Base-by-base conservation (phyloP, 768 basidiomycete genomes). In the Daedalea quercina region DNA sequence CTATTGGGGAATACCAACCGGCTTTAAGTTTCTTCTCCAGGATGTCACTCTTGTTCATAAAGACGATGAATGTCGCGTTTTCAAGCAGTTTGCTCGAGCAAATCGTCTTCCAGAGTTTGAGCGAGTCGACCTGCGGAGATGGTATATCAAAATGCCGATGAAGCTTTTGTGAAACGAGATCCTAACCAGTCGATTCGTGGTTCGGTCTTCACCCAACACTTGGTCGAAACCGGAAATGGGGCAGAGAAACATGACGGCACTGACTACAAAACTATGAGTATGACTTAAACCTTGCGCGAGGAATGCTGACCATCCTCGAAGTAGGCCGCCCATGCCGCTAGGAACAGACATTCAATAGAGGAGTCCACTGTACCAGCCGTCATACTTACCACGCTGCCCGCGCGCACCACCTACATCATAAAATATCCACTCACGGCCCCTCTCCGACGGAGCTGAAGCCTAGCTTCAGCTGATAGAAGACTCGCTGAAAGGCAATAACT, bases 401-500 rank as follows among this genome's bases (percentile, higher is more conserved):
- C 77, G 70, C 50, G 76, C 75, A 0, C 84, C 85, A 22, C 83
- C 82, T 13, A 86, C 79, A 55, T 87, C 85, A 59, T 84, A 85
- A 37, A 86, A 77, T 8, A 77, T 71, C 82, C 84, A 86, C n/a
- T 77, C 63, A 46, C 0, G 74, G 69, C 13, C 54, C 20, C 25
- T 68, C 64, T 19, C 60, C 53, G 19, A 8, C 17, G 37, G 37
- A 6, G 51, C 57, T 51, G 35, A 9, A 45, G n/a, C 1, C n/a
- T 26, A 54, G 40, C 19, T 20, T 47, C 26, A 40, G 37, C 8
- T 35, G 26, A 40, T 6, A 40, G 19, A 40, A 17, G 37, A 40
- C 3, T 15, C 37, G 19, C 19, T 15, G 15, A 6, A 40, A 15
- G 6, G 7, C 7, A 15, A 40, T 6, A 7, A 63, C 62, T 28